These are phyloP conservation scores for Xylaria sp. DNA, from an alignment of 2,329 filamentous ascomycete species.

Conservation along the genomic window DNA sequence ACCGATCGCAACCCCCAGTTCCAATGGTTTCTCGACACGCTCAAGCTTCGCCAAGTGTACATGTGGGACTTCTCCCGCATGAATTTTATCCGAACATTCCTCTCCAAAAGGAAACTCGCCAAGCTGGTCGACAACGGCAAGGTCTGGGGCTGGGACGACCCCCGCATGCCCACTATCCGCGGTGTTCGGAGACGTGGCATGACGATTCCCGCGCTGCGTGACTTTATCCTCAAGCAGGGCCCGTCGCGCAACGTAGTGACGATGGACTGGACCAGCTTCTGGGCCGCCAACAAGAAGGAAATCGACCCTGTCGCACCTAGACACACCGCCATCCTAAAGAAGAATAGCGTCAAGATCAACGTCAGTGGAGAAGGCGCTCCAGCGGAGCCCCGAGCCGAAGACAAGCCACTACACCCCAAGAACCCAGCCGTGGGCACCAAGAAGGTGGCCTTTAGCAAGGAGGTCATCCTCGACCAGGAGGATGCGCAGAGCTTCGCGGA, in stretches of 20 bases:
- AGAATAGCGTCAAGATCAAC: slow-evolving; percentile 75
- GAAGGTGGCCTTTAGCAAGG: slow-evolving; percentile 80
- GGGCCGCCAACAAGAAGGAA: slow-evolving; percentile 81
- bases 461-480: slow-evolving; percentile 84
- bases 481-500: slow-evolving; percentile 84
- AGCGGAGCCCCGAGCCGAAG: slow-evolving; percentile 69
- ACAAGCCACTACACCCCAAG: slow-evolving; percentile 90
- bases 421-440: slow-evolving; percentile 86
- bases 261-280: slow-evolving; percentile 83
- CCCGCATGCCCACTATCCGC: slow-evolving; percentile 85
- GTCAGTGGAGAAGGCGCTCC: slow-evolving; percentile 75
- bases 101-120: slow-evolving; percentile 87
- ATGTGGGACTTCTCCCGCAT: slow-evolving; percentile 88
- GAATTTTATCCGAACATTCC: slow-evolving; percentile 84
- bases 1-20: slow-evolving; percentile 88
- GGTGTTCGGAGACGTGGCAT: slow-evolving; percentile 82
- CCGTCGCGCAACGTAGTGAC: slow-evolving; percentile 85
- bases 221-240: slow-evolving; percentile 87
- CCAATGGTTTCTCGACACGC: slow-evolving; percentile 82
- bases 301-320: slow-evolving; percentile 81
- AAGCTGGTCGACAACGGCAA: slow-evolving; percentile 81
- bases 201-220: slow-evolving; percentile 80
- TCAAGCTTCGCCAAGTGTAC: slow-evolving; percentile 79
- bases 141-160: slow-evolving; percentile 88
- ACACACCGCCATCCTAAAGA: slow-evolving; percentile 76